Evolutionary conservation across 371 early-diverging fungal species (phyloP).

Genomic region (Conidiobolus incongruus): DNA sequence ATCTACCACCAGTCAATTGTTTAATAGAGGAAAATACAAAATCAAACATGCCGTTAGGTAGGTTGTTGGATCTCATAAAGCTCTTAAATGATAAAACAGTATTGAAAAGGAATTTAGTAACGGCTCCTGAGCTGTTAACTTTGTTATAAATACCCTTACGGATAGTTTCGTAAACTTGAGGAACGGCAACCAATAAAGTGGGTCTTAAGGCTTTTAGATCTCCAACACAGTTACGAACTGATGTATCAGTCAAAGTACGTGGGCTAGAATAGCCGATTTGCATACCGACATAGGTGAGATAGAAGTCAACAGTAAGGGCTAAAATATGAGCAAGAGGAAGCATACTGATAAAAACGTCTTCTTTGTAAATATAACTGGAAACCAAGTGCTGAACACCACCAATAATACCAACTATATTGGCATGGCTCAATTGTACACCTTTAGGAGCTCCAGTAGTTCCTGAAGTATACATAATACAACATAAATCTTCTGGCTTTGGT

Average conservation of each 20-base stretch:
- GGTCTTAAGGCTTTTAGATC: conserved; percentile 86
- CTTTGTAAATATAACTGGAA: conserved; percentile 15
- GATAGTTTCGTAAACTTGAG: conserved; percentile 82
- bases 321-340: conserved; percentile 87
- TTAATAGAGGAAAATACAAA: conserved; percentile 77
- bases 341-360: conserved; percentile 44
- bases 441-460: conserved; percentile 85
- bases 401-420: conserved; percentile 52
- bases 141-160: conserved; percentile 62
- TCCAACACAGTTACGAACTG: conserved; percentile 77
- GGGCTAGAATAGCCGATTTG: conserved; percentile 69
- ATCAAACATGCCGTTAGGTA: conserved; percentile 56
- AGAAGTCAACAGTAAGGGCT: conserved; percentile 59
- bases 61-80: too few relatives aligned
- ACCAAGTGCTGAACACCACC: conserved; percentile 6
- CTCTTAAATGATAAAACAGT: conserved; percentile 50
- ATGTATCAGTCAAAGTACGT: conserved; percentile 69
- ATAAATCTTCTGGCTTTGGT: conserved; percentile 54
- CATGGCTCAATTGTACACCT: conserved; percentile 71
- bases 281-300: conserved; percentile 47
- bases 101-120: conserved; percentile 49
- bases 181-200: conserved; percentile 79
- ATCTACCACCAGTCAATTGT: conserved; percentile 78
- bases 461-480: conserved; percentile 91
- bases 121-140: conserved; percentile 27